Evolutionary conservation across 768 basidiomycete genomes (phyloP), one percentile per base, ranked within the genome.

Genomic region (Hydnomerulius pinastri): DNA sequence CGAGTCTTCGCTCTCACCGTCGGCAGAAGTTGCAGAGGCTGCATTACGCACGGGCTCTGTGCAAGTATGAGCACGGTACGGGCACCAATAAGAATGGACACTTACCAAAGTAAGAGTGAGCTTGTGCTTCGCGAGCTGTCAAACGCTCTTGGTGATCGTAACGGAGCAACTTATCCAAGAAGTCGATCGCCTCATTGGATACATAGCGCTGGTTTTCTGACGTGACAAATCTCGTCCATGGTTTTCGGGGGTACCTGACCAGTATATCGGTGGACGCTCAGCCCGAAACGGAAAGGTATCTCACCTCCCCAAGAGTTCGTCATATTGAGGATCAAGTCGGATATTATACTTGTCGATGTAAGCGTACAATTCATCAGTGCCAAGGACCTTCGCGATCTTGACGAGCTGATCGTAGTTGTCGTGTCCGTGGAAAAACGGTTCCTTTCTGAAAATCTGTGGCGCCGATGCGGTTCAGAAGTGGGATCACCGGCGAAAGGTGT

Each of bases 321-420:
- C 94, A 60, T 95, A 97, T 66, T 94, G 92, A n/a, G 91, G 80
- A 67, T 97, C 94, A 40, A 98, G 83, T 38, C 91, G 89, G 52
- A 98, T 97, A 65, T 89, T 88, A 73, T 98, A 98, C 73, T 92
- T 92, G 70, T 94, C 91, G 54, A 92, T 82, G 69, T 98, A 98
- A 36, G 83, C 76, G 66, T 91, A 96, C 29, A 98, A 72, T 61
- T 96, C 96, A 58, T 98, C 96, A 4, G 96, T 98, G 38, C 96
- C 96, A 53, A 98, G 78, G 43, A 98, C 94, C 75, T 98, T 98
- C 47, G 93, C 87, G 57, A 98, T 98, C 75, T 97, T 98, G 65
- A 96, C 95, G 51, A 98, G 76, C 66, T 98, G 96, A 72, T 98
- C 96, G 63, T 96, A 96, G 71, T 98, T 98, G 71, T 98, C 95